Base-by-base conservation (phyloP, 805 yeast species). In the Candida coquimbonensis region DNA sequence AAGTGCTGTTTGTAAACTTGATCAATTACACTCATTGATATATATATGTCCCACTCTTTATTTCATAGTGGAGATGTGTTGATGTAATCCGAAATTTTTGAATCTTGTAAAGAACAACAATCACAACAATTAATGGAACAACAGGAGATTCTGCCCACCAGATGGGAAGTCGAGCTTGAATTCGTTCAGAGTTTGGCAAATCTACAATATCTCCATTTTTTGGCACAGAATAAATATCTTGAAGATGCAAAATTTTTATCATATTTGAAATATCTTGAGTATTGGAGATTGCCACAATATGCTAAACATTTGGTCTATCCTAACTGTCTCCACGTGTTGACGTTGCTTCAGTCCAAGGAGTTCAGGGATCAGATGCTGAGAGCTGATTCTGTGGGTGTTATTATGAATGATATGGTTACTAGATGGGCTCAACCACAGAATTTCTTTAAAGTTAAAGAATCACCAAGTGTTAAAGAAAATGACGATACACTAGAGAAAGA, bases 171-270 rank as follows among this genome's bases (percentile, higher is more conserved):
- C 21, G 96, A 87, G n/a, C 38, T 39, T 8, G 47, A 86, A 77
- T 91, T 91, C 65, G 95, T 91, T 4, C 98, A 91, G 65, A 83
- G 96, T 14, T 71, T 91, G 32, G 87, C 96, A 3, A 93, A 91
- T 63, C 80, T 91, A 39, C 96, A 84, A 62, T 91, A 90, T 60
- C 73, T 91, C 46, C 82, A 87, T 52, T 89, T 80, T 57, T 70
- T 91, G 25, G 96, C 96, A 3, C 96, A 90, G 63, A 85, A 81
- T 53, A 81, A 81, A 47, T 81, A 81, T 58, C 69, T 90, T 12
- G 82, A 83, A 54, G 83, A 85, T 56, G 80, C 75, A 27, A 74
- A 75, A 43, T 90, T 91, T 54, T 68, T 88, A 31, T 77, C 79
- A 49, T 91, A 91, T 59, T 67, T 91, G 49, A 73, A 80, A 26